phyloP scores from a whole-genome alignment of 2,329 filamentous ascomycete genomes.

The Phaeomoniella chlamydospora region DNA sequence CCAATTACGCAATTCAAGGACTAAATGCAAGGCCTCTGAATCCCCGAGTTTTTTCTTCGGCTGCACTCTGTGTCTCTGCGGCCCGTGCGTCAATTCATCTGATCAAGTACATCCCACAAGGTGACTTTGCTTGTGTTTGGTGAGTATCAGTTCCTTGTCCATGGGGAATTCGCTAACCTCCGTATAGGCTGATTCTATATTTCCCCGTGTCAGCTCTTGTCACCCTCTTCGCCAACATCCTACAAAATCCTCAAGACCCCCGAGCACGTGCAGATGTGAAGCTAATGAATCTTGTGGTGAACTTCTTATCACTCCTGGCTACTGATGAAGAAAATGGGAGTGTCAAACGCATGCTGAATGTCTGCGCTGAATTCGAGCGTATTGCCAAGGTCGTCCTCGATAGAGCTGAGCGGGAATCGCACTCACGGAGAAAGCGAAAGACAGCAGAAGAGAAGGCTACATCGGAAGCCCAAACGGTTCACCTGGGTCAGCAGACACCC shows the following conservation, averaged over 20 bases:
- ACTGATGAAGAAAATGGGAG: slow-evolving; percentile 79
- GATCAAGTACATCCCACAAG: slow-evolving; percentile 90
- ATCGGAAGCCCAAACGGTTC: slow-evolving; percentile 12
- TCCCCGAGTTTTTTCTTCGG: slow-evolving; percentile 85
- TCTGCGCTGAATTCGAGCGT: slow-evolving; percentile 92
- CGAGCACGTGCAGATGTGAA: slow-evolving; percentile 78
- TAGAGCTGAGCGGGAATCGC: slow-evolving; percentile 73
- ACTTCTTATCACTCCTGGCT: slow-evolving; percentile 78
- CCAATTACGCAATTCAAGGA: slow-evolving; percentile 89
- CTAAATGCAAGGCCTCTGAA: slow-evolving; percentile 83
- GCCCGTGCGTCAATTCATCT: slow-evolving; percentile 85
- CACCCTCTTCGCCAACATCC: slow-evolving; percentile 87
- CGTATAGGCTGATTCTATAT: slow-evolving; percentile 69
- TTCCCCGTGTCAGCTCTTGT: slow-evolving; percentile 93
- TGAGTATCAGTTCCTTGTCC: slow-evolving; percentile 31
- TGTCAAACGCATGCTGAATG: slow-evolving; percentile 82
- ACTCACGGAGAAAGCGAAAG: slow-evolving; percentile 73
- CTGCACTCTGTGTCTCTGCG: slow-evolving; percentile 81
- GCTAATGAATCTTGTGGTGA: slow-evolving; percentile 85
- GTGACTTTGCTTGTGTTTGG: slow-evolving; percentile 92
- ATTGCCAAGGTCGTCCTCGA: slow-evolving; percentile 86
- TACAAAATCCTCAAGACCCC: slow-evolving; percentile 86
- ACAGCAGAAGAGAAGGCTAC: slow-evolving; percentile 38
- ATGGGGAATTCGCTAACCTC: not conserved
- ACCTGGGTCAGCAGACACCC: not conserved